Evolutionary conservation across 208 protist genomes (phyloP), one percentile per base, ranked within the genome.

Genomic region (Trypanosoma platydactyli): DNA sequence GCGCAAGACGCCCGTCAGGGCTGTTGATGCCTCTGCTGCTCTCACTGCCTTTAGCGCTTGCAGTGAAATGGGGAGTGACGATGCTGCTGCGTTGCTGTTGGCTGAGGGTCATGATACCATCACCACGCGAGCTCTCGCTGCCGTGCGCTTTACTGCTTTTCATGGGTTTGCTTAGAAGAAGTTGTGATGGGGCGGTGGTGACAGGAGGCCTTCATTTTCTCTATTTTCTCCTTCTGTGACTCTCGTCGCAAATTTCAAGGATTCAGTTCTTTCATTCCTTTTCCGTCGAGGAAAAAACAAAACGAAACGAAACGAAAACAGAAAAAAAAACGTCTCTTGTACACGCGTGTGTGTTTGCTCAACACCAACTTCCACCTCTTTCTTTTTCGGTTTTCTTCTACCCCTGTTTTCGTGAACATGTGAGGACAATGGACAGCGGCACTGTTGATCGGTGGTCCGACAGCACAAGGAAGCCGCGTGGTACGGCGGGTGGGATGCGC

Each of bases 91-190:
- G 24, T 46, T 79, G 22, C 55, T 79, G 24, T 29, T 63, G 25
- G 62, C 29, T 30, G 64, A 71, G 12, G 68, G 62, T 27, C 20
- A 13, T 42, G 68, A 68, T 16, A 69, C 53, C 29, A n/a, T 79
- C 9, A 42, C 48, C 27, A 49, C 30, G 6, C 27, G 33, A 20
- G 73, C 65, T 38, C 67, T 74, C 42, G 48, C 54, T 24, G 73
- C 73, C 11, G 73, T 79, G 40, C 59, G 22, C 7, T 70, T 70
- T 59, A 25, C 16, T n/a, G 12, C 29, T 50, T 13, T 35, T 57
- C 45, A 22, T 18, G 27, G 25, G 38, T 18, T 35, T 20, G 27
- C 53, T 44, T 27, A 45, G 4, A 3, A 6, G 53, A 38, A 40
- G 33, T 63, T 33, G 50, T 61, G 54, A 53, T 71, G 3, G 22